A percentile compares a stretch with the other conserved stretches of the same genome.
These are phyloP conservation scores for Lenwebbia sp. DNA, from an alignment of 345 rosid genomes.

Conservation along the genomic window DNA sequence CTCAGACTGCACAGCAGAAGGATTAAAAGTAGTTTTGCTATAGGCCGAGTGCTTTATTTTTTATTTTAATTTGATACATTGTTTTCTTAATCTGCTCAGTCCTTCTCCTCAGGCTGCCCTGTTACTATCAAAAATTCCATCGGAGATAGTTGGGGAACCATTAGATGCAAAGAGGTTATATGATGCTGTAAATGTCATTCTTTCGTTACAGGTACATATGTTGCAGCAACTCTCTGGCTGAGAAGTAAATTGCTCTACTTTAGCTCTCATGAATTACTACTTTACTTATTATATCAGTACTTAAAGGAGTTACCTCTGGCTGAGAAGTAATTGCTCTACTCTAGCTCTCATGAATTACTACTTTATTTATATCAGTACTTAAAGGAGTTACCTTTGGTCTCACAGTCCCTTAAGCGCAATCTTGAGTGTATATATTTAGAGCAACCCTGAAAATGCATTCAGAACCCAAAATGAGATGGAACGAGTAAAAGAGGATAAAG, in stretches of 20 bases:
- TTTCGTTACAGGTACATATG: conserved; percentile 70
- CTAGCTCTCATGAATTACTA: not conserved
- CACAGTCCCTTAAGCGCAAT: not conserved
- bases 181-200: conserved; percentile 83
- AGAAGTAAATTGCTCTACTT: not conserved
- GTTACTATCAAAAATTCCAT: conserved; percentile 55
- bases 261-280: not conserved
- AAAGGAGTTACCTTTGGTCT: not conserved
- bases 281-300: not conserved
- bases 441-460: not conserved
- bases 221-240: not conserved
- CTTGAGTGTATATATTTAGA: not conserved
- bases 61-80: not conserved
- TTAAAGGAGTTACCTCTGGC: not conserved
- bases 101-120: conserved; percentile 50
- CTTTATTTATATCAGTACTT: not conserved
- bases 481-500: not conserved
- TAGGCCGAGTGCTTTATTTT: not conserved
- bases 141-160: conserved; percentile 75
- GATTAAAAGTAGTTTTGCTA: conserved; percentile 53
- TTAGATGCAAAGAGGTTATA: conserved; percentile 43
- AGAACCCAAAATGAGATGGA: not conserved
- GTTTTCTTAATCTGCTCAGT: conserved; percentile 4
- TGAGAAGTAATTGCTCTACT: not conserved
- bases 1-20: conserved; percentile 95